phyloP scores from a whole-genome alignment of 2,329 filamentous ascomycete species.

The Aspergillus hortae region DNA sequence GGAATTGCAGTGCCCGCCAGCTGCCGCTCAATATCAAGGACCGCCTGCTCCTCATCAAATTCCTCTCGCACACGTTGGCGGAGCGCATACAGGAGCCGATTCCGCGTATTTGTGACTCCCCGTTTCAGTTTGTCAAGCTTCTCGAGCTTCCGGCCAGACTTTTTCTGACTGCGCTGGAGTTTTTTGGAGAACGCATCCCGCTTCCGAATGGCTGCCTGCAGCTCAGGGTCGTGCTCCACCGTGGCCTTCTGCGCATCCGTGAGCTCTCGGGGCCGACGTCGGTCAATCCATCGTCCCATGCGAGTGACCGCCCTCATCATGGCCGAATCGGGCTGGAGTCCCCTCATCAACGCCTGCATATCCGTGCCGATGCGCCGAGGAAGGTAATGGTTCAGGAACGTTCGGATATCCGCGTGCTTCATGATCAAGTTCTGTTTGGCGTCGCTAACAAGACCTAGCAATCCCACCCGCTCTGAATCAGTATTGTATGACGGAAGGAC shows the following conservation, averaged over 20 bases:
- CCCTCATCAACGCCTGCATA: constrained; percentile 19
- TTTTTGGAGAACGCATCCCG: constrained; percentile 6
- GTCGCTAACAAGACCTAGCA: constrained; percentile 13
- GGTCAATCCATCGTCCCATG: constrained; percentile 18
- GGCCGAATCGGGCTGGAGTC: constrained; percentile 16
- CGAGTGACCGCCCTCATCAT: constrained; percentile 13
- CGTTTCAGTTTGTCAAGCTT: constrained; percentile 9
- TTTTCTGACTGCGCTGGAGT: background rate
- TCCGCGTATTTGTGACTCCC: constrained; percentile 12
- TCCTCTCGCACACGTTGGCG: constrained; percentile 7
- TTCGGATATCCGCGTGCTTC: constrained; percentile 15
- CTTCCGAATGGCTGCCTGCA: constrained; percentile 11
- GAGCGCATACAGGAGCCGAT: constrained; percentile 9
- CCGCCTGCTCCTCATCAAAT: constrained; percentile 15
- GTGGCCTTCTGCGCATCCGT: constrained; percentile 11
- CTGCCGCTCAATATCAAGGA: constrained; percentile 16
- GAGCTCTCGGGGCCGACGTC: constrained; percentile 14
- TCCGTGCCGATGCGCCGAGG: constrained; percentile 13
- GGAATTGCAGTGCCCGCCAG: constrained; percentile 7
- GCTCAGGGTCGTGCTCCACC: constrained; percentile 15
- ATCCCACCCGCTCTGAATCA: background rate
- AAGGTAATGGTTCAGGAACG: constrained; percentile 18
- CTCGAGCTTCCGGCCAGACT: constrained; percentile 1
- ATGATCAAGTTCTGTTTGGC: constrained; percentile 17
- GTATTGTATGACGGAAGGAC: background rate